Evolutionary conservation across 495 filamentous ascomycete species (phyloP), one percentile per base, ranked within the genome.

Genomic region (Penicillium taxi): DNA sequence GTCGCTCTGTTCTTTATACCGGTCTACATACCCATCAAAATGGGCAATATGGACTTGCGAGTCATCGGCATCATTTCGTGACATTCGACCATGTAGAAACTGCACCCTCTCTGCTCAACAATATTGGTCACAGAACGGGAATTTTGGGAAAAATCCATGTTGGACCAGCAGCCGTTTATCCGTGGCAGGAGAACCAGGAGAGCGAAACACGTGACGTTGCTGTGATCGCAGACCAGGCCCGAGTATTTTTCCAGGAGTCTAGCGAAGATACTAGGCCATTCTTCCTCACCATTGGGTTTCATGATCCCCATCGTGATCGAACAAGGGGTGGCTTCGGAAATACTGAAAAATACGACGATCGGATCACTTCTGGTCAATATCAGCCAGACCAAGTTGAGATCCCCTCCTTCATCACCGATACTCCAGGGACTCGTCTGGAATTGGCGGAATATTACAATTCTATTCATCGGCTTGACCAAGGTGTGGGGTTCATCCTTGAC

Each of bases 21-120:
- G 64, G 64, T n/a, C 41, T 65, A 9, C 63, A 66, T 46, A 67
- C 61, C 4, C 64, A 69, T 39, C 41, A 69, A 40, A 67, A 60
- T 40, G 64, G 64, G 3, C 64, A 69, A 35, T 69, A 69, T 37
- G 64, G 64, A 4, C 48, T 69, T 11, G 30, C 44, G 1, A 26
- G 32, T 9, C 15, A 31, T 13, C 18, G 33, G 21, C 51, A 56
- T 27, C 56, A 64, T 41, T 67, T 69, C 37, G 32, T 46, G 21
- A 69, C 61, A 0, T 61, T 56, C 35, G 47, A 61, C 20, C 43
- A 66, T 38, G 45, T 67, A 11, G 47, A 61, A 6, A 60, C 61
- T 6, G 37, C 44, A 6, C 65, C 65, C 2, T 38, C 34, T 4
- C 39, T 67, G 2, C 47, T 69, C 18, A 46, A 48, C n/a, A 27